Base-by-base conservation (phyloP, 176 grass and related monocot species). In the Hsuehochloa calcarea region DNA sequence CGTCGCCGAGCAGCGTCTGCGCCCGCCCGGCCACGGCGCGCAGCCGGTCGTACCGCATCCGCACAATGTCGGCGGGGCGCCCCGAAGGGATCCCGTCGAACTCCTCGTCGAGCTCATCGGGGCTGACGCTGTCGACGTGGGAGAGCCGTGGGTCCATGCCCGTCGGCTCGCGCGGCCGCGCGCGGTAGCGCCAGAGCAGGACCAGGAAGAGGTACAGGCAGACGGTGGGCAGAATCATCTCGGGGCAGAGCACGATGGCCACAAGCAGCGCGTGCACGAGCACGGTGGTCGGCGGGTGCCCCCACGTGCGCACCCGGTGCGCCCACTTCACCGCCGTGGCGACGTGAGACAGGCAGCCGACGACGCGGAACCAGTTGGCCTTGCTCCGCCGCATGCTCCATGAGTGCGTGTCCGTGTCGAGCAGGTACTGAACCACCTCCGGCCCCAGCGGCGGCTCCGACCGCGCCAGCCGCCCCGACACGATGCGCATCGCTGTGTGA, bases 101-200 rank as follows among this genome's bases (percentile, higher is more conserved):
- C 74, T 99, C 96, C 90, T 99, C 96, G 77, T 99, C 96, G 12
- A 99, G 91, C 90, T 99, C 96, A 80, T 99, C 96, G 41, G 90
- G 84, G 51, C 90, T 92, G 38, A 94, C 93, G 78, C 90, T 50
- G 75, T 96, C 93, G 3, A 92, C 88, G 76, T 96, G 96, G 17
- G 93, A 99, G 29, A 99, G 74, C 13, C 84, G 72, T 8, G 96
- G 96, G 65, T 99, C 96, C 91, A 96, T 96, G 27, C 96, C 96
- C 4, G 80, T 65, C 16, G 96, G 93, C 84, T 74, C 79, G 43
- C 91, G 88, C 14, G 88, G 70, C 8, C 93, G 85, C 43, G 66
- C 82, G 4, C 91, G 86, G 90, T 92, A 99, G 73, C 91, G 83
- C 93, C 96, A 99, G 26, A 96, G 65, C n/a, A 99, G 84, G 2